Percentiles rank a stretch among this genome's conserved stretches.
Evolutionary conservation across 1,284 basidiomycete species (phyloP).

Genomic region (Ceratobasidium sp.): DNA sequence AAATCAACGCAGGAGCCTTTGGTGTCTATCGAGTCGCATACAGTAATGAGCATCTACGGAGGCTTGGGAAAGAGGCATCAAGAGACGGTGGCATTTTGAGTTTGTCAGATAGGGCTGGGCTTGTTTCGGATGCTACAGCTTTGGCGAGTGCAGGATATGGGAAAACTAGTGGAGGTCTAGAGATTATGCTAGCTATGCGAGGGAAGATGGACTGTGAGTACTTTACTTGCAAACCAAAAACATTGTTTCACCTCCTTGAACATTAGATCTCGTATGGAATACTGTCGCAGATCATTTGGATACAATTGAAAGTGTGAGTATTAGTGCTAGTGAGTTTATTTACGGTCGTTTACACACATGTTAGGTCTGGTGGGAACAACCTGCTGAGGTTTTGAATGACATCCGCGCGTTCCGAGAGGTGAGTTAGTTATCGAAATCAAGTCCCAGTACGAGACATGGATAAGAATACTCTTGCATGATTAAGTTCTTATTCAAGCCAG

Average conservation of each 20-base stretch:
- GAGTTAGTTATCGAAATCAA: too few relatives aligned
- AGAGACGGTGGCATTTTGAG: conserved; percentile 70
- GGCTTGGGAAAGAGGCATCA: conserved; percentile 80
- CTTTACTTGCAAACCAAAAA: background rate
- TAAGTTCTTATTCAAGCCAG: conserved; percentile 70
- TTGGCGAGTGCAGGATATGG: conserved; percentile 82
- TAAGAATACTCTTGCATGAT: conserved; percentile 46
- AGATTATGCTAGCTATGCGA: conserved; percentile 69
- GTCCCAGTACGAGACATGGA: too few relatives aligned
- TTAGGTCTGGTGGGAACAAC: conserved; percentile 85
- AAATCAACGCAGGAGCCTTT: conserved; percentile 87
- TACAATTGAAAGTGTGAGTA: conserved; percentile 52
- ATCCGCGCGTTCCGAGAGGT: conserved; percentile 66
- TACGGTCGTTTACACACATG: too few relatives aligned
- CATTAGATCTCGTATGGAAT: conserved; percentile 74
- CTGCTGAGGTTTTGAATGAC: conserved; percentile 64
- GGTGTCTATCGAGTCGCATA: conserved; percentile 90
- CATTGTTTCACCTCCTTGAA: background rate
- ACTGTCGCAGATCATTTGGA: conserved; percentile 65
- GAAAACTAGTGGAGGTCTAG: conserved; percentile 77
- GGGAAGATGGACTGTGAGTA: conserved; percentile 76
- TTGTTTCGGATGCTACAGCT: conserved; percentile 81
- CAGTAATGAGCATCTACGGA: conserved; percentile 79
- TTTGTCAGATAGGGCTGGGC: conserved; percentile 83
- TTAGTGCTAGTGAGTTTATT: conserved; percentile 60